Base-by-base conservation (phyloP, 2,329 filamentous ascomycete genomes). In the Fusarium tjaetaba region DNA sequence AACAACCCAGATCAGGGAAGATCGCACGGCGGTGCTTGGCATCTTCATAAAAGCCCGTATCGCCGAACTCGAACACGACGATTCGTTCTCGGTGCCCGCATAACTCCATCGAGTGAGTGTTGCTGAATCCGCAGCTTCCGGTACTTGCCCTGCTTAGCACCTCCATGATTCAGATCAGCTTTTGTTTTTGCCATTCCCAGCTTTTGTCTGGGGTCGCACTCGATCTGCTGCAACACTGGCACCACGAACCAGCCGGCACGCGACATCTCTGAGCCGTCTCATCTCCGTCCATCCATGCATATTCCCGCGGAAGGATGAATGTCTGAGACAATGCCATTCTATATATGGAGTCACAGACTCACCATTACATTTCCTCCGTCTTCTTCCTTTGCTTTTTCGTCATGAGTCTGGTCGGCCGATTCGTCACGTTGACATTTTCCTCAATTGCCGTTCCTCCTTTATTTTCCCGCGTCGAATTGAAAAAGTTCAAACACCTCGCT, bases 91-190 rank as follows among this genome's bases (percentile, higher is more conserved):
- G 60, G 59, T 45, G 18, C 64, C 72, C 45, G 64, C 64, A 38
- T 53, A 46, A 41, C 24, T 41, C 51, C 49, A 51, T 58, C 59
- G 42, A 32, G 36, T 38, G 36, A 53, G 51, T 57, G 30, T 49
- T 68, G 46, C 53, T 63, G 38, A 41, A 60, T 68, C 75, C 69
- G 69, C 65, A 66, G 63, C 73, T 65, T 68, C 75, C 66, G 75
- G 64, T 24, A 55, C 68, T 61, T 70, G 36, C 28, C 52, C 39
- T 26, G 51, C 65, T 57, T 70, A 36, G 39, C 49, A 41, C 61
- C 46, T 55, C 34, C 60, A 49, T 52, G 49, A 55, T 38, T 46
- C 59, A 62, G 39, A 52, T 48, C 41, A 34, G 34, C 39, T 32
- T 55, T 28, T 34, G 55, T 67, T 53, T 43, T 34, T 57, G 63